Percentiles rank a stretch among this genome's conserved stretches.
Evolutionary conservation across 2,329 filamentous ascomycete genomes (phyloP).

Genomic region (Pseudogymnoascus sp.): DNA sequence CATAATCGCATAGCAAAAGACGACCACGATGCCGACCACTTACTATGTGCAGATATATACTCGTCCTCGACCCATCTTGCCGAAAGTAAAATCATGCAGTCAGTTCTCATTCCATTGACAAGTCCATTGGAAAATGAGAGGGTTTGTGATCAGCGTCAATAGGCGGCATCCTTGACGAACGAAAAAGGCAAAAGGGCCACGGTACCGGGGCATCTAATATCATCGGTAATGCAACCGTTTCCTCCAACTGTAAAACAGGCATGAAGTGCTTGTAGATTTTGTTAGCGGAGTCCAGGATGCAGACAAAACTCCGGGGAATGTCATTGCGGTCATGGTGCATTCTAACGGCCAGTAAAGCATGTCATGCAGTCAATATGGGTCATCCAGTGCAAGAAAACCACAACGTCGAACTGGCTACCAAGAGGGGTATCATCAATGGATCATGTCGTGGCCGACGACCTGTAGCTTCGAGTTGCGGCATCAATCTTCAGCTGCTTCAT

Average conservation of each 20-base stretch:
- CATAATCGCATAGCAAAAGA: conserved; percentile 6
- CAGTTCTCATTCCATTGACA: conserved; percentile 4
- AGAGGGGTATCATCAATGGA: conserved; percentile 6
- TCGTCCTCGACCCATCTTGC: not conserved
- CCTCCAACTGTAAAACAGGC: not conserved
- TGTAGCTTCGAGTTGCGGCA: conserved; percentile 4
- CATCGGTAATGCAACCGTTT: not conserved
- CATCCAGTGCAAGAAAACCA: not conserved
- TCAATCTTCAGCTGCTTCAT: conserved; percentile 6
- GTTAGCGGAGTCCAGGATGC: not conserved
- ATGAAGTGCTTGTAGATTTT: not conserved
- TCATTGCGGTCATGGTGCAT: conserved; percentile 3
- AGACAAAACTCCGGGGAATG: not conserved
- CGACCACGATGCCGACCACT: not conserved
- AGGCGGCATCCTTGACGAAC: not conserved
- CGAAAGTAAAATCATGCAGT: not conserved
- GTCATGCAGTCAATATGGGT: conserved; percentile 7
- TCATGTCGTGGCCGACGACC: not conserved
- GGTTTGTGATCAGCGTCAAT: not conserved
- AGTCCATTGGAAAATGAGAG: not conserved
- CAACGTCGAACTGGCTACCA: not conserved
- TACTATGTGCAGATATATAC: conserved; percentile 7
- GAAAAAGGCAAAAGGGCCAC: not conserved
- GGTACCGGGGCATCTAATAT: not conserved
- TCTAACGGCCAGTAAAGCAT: conserved; percentile 3